A percentile compares a stretch with the other conserved stretches of the same genome.
These are phyloP conservation scores for Geotrichum citri-aurantii DNA, from an alignment of 1,139 yeast species.

Conservation along the genomic window DNA sequence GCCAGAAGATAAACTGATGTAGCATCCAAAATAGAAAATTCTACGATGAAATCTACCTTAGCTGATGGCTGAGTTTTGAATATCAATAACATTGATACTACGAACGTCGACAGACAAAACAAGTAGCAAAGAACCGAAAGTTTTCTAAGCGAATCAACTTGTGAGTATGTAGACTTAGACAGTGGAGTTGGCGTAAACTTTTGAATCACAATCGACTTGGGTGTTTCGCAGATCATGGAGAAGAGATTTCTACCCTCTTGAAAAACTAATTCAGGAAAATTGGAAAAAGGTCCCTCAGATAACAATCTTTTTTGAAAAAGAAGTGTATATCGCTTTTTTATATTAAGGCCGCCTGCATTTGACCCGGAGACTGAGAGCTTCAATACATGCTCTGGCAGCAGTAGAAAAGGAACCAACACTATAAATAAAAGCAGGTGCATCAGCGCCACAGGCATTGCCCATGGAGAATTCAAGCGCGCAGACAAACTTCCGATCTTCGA, in stretches of 20 bases:
- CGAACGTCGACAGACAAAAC: conserved; percentile 19
- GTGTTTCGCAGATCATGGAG: conserved; percentile 4
- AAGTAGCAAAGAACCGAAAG: conserved; percentile 21
- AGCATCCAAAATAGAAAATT: conserved; percentile 26
- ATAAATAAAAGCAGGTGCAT: conserved; percentile 23
- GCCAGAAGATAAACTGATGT: conserved; percentile 23
- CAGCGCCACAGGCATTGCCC: conserved; percentile 27
- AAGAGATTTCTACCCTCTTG: conserved; percentile 2
- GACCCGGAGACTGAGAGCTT: neutral
- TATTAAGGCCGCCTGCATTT: neutral
- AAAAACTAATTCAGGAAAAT: conserved; percentile 4
- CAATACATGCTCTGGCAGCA: conserved; percentile 18
- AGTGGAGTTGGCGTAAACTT: conserved; percentile 20
- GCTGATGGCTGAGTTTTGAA: conserved; percentile 19
- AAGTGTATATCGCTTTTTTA: neutral
- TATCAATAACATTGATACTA: conserved; percentile 18
- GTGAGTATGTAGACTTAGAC: conserved; percentile 19
- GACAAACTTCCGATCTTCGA: conserved; percentile 22
- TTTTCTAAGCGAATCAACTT: conserved; percentile 19
- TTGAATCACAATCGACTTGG: conserved; percentile 7
- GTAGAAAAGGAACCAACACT: conserved; percentile 22
- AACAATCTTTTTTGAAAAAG: neutral
- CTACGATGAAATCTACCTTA: conserved; percentile 22
- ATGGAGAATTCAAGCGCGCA: conserved; percentile 24
- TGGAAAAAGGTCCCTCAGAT: conserved; percentile 6